Evolutionary conservation across 768 basidiomycete species (phyloP), one percentile per base, ranked within the genome.

Genomic region (Sistotremastrum suecicum): DNA sequence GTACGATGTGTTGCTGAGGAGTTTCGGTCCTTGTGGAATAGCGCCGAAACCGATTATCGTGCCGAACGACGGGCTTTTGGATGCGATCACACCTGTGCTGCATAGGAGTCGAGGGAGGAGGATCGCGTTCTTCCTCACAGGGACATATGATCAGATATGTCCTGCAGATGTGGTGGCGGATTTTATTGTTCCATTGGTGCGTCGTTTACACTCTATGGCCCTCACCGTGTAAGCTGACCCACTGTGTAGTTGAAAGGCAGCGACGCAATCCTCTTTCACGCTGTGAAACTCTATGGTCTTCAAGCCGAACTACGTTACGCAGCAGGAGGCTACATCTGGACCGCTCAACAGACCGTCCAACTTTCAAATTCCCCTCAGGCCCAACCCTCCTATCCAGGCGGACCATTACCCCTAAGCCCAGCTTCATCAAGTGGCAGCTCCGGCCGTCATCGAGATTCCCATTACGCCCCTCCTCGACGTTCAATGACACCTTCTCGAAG

Each of bases 291-390:
- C 36, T 84, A 78, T 66, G 85, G 85, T 49, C 74, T 88, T 40
- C 60, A 64, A 1, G 81, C 83, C 0, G 81, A 81, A 49, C 69
- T 88, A 1, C 81, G 81, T 48, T 88, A 83, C 80, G 76, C 78
- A 11, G 85, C 86, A 33, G 84, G 83, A 2, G 83, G 83, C 12
- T 86, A 81, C 58, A 68, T 88, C 50, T 88, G 86, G 85, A 77
- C 83, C 0, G 67, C 75, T 29, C 80, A 83, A 54, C 73, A 74
- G 43, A 71, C 74, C 0, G 78, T 86, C 12, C 81, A 86, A 54
- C 5, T 48, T 70, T 74, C 46, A 68, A 33, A 5, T 31, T 20
- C 29, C 30, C 29, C 42, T 20, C 34, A 34, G 42, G 9, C 33
- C 40, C 12, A 41, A 32, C 4, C 5, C 29, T 4, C 40, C 29